Conservation (phyloP, 768 basidiomycete species). For the Panus rudis region DNA sequence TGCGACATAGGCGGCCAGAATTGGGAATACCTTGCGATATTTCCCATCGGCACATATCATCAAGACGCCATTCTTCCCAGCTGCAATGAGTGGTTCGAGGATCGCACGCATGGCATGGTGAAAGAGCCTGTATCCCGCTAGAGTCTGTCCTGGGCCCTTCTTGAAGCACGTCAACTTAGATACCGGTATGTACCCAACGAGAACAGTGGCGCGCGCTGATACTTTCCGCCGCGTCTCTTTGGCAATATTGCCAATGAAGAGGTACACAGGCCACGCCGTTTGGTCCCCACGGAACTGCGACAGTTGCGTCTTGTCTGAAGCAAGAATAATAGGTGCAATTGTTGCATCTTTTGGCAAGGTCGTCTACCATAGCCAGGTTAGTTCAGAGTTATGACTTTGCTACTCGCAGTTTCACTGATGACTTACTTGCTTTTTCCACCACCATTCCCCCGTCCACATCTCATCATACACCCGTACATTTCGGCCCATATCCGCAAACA, state of each 20-base stretch:
- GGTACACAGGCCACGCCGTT: slow-evolving; percentile 24
- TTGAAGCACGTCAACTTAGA: slow-evolving; percentile 21
- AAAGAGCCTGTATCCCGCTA: slow-evolving; percentile 15
- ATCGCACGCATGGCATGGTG: slow-evolving; percentile 16
- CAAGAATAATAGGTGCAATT: slow-evolving; percentile 21
- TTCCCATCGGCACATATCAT: slow-evolving; percentile 16
- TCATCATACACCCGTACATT: slow-evolving; percentile 8
- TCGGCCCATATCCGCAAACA: slow-evolving; percentile 2
- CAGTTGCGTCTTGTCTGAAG: slow-evolving; percentile 24
- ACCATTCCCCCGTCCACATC: slow-evolving; percentile 33
- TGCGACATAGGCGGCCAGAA: slow-evolving; percentile 16
- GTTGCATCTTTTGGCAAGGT: slow-evolving; percentile 19
- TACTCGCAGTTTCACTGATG: too few species aligned
- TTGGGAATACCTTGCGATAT: slow-evolving; percentile 12
- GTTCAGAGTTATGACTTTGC: too few species aligned
- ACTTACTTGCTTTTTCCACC: slow-evolving; percentile 42
- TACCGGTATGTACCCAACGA: slow-evolving; percentile 23
- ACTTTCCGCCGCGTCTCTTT: slow-evolving; percentile 14
- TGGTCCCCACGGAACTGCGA: slow-evolving; percentile 19
- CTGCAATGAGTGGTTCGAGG: slow-evolving; percentile 11
- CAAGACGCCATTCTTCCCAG: slow-evolving; percentile 14
- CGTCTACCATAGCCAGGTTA: too few species aligned
- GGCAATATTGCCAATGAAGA: slow-evolving; percentile 25
- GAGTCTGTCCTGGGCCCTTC: neutral
- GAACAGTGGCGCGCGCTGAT: slow-evolving; percentile 9